Evolutionary conservation across 2,329 filamentous ascomycete genomes (phyloP).

Genomic region (Colletotrichum sidae): DNA sequence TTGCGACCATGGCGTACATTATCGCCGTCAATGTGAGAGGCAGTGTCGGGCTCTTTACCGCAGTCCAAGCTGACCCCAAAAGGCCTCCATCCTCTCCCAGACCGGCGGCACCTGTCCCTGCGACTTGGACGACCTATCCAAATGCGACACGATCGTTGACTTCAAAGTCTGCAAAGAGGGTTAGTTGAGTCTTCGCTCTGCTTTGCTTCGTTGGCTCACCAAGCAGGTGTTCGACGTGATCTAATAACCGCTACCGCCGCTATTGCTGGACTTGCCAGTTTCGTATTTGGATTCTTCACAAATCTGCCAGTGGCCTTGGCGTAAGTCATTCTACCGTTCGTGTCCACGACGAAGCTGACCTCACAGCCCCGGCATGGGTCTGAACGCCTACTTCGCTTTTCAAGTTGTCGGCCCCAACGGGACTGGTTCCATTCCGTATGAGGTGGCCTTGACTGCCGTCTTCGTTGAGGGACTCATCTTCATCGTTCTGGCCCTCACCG

Average conservation of each 20-base stretch:
- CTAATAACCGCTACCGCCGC: slow-evolving; percentile 87
- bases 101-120: slow-evolving; percentile 84
- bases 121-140: slow-evolving; percentile 52
- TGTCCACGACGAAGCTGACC: slow-evolving; percentile 22
- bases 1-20: slow-evolving; percentile 87
- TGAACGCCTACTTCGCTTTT: slow-evolving; percentile 76
- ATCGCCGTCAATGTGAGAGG: slow-evolving; percentile 75
- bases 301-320: slow-evolving; percentile 83
- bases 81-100: slow-evolving; percentile 79
- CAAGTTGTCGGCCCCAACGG: slow-evolving; percentile 74
- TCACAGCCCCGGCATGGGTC: slow-evolving; percentile 72
- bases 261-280: slow-evolving; percentile 78
- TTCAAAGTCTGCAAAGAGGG: slow-evolving; percentile 62
- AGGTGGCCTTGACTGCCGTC: slow-evolving; percentile 71
- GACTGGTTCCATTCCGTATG: slow-evolving; percentile 66
- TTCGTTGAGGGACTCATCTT: slow-evolving; percentile 75
- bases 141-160: slow-evolving; percentile 61
- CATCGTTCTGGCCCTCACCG: slow-evolving; percentile 72
- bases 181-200: slow-evolving; percentile 40
- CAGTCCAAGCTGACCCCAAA: slow-evolving; percentile 35
- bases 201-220: slow-evolving; percentile 14
- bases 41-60: background rate
- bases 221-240: slow-evolving; percentile 74
- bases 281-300: slow-evolving; percentile 83
- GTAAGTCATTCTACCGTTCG: slow-evolving; percentile 58